A percentile compares a stretch with the other conserved stretches of the same genome.
Evolutionary conservation across 768 basidiomycete genomes (phyloP).

Genomic region (Atractiella rhizophila): DNA sequence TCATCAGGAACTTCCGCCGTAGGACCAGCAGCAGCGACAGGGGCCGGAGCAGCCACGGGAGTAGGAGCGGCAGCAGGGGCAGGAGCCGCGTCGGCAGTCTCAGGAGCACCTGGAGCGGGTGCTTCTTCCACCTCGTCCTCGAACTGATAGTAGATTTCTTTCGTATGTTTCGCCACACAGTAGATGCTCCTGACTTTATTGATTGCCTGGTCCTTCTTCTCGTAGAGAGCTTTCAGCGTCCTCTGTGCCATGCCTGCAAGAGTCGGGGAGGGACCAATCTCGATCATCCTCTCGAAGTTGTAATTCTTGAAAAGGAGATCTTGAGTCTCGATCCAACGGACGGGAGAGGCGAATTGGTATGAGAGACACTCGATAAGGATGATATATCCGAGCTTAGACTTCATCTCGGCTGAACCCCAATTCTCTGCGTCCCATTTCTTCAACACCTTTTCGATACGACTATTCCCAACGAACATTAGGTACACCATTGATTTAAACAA

Average conservation of each 20-base stretch:
- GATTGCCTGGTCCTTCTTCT: slow-evolving; percentile 59
- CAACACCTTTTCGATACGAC: slow-evolving; percentile 82
- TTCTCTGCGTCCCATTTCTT: slow-evolving; percentile 74
- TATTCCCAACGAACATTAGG: too few species aligned
- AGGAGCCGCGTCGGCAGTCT: slow-evolving; percentile 25
- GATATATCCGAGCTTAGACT: slow-evolving; percentile 80
- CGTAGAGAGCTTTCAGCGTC: slow-evolving; percentile 62
- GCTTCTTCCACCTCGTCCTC: slow-evolving; percentile 51
- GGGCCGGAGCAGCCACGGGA: slow-evolving; percentile 24
- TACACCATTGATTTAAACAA: too few species aligned
- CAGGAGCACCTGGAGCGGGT: slow-evolving; percentile 20
- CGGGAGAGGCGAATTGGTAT: slow-evolving; percentile 94
- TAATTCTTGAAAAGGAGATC: slow-evolving; percentile 69
- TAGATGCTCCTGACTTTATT: slow-evolving; percentile 53
- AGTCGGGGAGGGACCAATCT: slow-evolving; percentile 86
- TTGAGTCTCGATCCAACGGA: slow-evolving; percentile 98
- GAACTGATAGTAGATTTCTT: slow-evolving; percentile 94
- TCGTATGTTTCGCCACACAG: slow-evolving; percentile 81
- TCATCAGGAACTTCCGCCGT: slow-evolving; percentile 61
- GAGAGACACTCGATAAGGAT: slow-evolving; percentile 90
- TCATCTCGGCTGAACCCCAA: slow-evolving; percentile 57
- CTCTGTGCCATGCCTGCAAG: slow-evolving; percentile 81
- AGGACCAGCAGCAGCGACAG: slow-evolving; percentile 27
- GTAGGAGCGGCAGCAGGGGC: slow-evolving; percentile 23
- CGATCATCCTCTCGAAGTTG: slow-evolving; percentile 76